Percentiles rank a stretch among this genome's conserved stretches.
Conservation (phyloP, 257 asterid species). For the Ligustrum vulgare region DNA sequence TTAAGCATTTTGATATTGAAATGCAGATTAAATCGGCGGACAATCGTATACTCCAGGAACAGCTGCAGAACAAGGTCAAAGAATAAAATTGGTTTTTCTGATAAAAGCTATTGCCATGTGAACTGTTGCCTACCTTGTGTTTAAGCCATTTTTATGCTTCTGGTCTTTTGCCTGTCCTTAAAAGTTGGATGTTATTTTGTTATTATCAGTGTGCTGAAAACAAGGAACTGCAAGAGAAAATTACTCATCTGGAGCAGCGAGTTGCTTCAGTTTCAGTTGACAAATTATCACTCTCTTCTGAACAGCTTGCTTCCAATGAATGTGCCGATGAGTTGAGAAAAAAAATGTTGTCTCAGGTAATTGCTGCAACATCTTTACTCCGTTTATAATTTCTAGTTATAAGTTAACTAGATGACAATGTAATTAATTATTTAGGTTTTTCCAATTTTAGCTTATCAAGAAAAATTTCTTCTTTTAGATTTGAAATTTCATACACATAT, state of each 20-base stretch:
- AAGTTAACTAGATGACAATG: background rate
- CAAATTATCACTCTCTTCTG: slow-evolving; percentile 41
- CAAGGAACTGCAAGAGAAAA: slow-evolving; percentile 66
- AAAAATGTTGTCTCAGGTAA: slow-evolving; percentile 82
- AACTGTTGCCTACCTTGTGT: background rate
- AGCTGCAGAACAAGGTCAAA: slow-evolving; percentile 80
- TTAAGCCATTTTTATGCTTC: slow-evolving; percentile 10
- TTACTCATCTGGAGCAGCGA: slow-evolving; percentile 65
- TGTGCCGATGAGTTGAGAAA: slow-evolving; percentile 59
- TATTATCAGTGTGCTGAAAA: slow-evolving; percentile 69
- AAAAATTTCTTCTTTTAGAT: background rate
- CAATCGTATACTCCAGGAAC: slow-evolving; percentile 90
- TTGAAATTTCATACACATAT: background rate
- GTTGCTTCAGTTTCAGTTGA: slow-evolving; percentile 50
- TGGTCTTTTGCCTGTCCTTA: slow-evolving; percentile 12
- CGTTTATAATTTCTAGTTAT: background rate
- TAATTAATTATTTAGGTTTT: background rate
- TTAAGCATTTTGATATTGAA: slow-evolving; percentile 31
- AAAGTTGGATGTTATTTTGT: slow-evolving; percentile 27
- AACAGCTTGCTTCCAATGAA: slow-evolving; percentile 54
- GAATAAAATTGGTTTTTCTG: background rate
- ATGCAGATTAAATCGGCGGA: slow-evolving; percentile 92
- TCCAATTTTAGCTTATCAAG: background rate
- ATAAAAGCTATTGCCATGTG: no score
- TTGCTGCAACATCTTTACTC: slow-evolving; percentile 15